Conservation (phyloP, 2,329 filamentous ascomycete species). For the Colletotrichum sp. region DNA sequence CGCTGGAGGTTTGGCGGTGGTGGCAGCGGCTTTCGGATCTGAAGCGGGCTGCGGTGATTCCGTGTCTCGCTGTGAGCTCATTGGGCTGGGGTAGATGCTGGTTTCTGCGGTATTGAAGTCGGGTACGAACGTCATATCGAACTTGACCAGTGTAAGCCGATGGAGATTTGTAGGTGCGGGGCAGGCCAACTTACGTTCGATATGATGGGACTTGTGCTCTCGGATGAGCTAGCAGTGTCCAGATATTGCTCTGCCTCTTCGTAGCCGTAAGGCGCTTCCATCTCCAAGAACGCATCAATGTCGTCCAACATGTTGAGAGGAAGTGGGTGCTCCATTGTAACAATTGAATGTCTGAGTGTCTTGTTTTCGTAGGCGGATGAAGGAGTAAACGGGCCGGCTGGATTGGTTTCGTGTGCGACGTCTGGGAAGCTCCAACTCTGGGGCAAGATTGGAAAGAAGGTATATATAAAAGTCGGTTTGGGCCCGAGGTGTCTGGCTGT, state of each 20-base stretch:
- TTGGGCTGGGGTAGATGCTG: conserved; percentile 37
- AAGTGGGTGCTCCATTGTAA: conserved; percentile 12
- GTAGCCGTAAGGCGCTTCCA: conserved; percentile 22
- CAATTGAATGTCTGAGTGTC: not conserved
- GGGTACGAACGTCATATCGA: conserved; percentile 23
- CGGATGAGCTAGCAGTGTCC: conserved; percentile 23
- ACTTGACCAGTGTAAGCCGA: conserved; percentile 11
- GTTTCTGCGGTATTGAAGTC: conserved; percentile 28
- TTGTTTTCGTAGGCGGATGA: not conserved
- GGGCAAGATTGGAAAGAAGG: not conserved
- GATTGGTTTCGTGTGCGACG: not conserved
- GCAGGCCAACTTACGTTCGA: conserved; percentile 7
- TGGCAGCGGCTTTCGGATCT: not conserved
- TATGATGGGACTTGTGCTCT: conserved; percentile 23
- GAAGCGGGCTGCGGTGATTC: conserved; percentile 18
- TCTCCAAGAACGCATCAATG: conserved; percentile 20
- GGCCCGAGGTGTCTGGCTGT: not conserved
- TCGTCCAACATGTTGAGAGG: conserved; percentile 22
- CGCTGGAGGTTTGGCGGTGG: conserved; percentile 37
- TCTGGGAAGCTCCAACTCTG: not conserved
- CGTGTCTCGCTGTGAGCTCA: conserved; percentile 24
- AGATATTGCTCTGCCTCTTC: conserved; percentile 19
- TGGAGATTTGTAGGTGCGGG: not conserved
- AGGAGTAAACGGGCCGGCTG: not conserved
- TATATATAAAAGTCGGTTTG: not conserved